A percentile compares a stretch with the other conserved stretches of the same genome.
Evolutionary conservation across 345 rosid species (phyloP).

Genomic region (Hypericum perforatum): DNA sequence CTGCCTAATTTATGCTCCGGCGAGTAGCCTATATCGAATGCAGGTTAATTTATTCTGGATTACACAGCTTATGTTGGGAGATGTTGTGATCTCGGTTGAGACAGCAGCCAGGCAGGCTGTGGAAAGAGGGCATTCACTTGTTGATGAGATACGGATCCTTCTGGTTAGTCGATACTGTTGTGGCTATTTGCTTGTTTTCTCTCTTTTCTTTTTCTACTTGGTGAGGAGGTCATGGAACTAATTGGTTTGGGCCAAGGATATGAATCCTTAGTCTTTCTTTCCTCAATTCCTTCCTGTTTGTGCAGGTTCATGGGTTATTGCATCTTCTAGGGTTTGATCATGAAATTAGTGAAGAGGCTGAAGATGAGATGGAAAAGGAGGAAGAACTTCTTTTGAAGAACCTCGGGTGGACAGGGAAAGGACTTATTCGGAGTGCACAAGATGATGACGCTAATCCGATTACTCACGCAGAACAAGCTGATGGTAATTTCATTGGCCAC

Average conservation of each 20-base stretch:
- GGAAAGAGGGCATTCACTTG: constrained; percentile 79
- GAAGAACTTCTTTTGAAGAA: constrained; percentile 63
- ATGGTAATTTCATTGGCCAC: constrained; percentile 38
- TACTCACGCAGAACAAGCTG: constrained; percentile 32
- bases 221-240: no score
- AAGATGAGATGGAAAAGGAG: constrained; percentile 87
- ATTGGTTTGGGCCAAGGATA: no score
- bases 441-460: constrained; percentile 32
- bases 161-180: constrained; percentile 39
- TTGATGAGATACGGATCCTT: constrained; percentile 89
- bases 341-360: constrained; percentile 86
- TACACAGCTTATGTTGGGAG: constrained; percentile 90
- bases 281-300: neutral
- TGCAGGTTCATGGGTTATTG: constrained; percentile 85
- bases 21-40: neutral
- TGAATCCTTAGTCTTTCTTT: no score
- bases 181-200: neutral
- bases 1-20: neutral
- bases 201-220: neutral
- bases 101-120: constrained; percentile 89
- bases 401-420: constrained; percentile 95
- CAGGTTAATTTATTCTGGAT: constrained; percentile 5
- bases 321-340: constrained; percentile 96
- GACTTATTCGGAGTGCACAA: constrained; percentile 76
- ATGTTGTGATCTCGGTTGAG: constrained; percentile 83